Evolutionary conservation across 1,139 yeast species (phyloP).

Genomic region (Candida dubliniensis): DNA sequence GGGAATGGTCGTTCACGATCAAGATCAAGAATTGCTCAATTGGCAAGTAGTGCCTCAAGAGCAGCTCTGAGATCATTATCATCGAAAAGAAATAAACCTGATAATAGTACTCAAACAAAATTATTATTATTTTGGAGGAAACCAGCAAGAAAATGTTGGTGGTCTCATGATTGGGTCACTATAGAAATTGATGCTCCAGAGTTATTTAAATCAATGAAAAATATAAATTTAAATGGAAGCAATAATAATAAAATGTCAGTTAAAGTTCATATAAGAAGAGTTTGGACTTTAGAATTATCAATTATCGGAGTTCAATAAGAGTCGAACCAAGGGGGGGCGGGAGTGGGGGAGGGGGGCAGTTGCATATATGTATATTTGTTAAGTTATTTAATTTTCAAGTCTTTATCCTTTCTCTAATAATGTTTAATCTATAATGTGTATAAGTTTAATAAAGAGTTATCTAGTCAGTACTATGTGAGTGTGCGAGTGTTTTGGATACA

Average conservation of each 20-base stretch:
- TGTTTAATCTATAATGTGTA: too few relatives aligned
- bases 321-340: background rate
- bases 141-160: slow-evolving; percentile 99
- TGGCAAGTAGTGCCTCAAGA: slow-evolving; percentile 44
- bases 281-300: slow-evolving; percentile 80
- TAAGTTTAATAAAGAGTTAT: too few relatives aligned
- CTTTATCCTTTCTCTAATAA: too few relatives aligned
- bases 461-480: too few relatives aligned
- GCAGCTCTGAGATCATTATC: slow-evolving; percentile 60
- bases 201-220: slow-evolving; percentile 22
- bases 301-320: slow-evolving; percentile 56
- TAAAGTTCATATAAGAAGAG: slow-evolving; percentile 72
- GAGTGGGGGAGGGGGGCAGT: too few relatives aligned
- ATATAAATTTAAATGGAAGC: slow-evolving; percentile 3
- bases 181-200: slow-evolving; percentile 41
- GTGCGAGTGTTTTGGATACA: too few relatives aligned
- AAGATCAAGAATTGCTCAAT: slow-evolving; percentile 40
- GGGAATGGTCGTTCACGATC: slow-evolving; percentile 45
- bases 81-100: slow-evolving; percentile 30
- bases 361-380: too few relatives aligned
- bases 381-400: too few relatives aligned
- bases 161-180: slow-evolving; percentile 72
- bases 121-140: slow-evolving; percentile 92
- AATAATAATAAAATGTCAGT: slow-evolving; percentile 21
- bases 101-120: slow-evolving; percentile 56